Evolutionary conservation across 2,329 filamentous ascomycete species (phyloP).

Genomic region (Aspergillus luchuensis): DNA sequence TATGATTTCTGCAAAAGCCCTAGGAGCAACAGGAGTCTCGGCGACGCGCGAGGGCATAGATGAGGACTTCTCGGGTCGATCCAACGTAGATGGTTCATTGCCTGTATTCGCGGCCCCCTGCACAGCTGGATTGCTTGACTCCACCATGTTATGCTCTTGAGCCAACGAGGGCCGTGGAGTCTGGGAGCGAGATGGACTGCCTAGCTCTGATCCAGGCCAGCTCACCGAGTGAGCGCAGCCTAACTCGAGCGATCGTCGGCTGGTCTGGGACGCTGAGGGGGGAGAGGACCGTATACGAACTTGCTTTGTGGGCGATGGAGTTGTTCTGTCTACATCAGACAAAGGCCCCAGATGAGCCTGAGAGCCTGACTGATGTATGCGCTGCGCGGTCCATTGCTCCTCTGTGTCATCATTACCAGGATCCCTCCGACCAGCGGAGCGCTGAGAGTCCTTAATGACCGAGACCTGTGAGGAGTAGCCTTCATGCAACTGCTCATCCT

Average conservation of each 20-base stretch:
- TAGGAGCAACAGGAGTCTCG: conserved; percentile 41
- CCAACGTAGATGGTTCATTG: conserved; percentile 14
- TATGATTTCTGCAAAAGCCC: conserved; percentile 28
- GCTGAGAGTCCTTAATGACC: conserved; percentile 42
- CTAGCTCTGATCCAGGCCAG: conserved; percentile 13
- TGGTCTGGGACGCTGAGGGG: conserved; percentile 23
- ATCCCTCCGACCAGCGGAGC: conserved; percentile 27
- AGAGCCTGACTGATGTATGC: background rate
- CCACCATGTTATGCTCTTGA: conserved; percentile 10
- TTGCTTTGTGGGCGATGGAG: conserved; percentile 21
- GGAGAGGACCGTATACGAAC: conserved; percentile 27
- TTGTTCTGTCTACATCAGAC: conserved; percentile 15
- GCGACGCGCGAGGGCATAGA: conserved; percentile 44
- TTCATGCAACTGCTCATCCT: conserved; percentile 13
- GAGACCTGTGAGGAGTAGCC: conserved; percentile 34
- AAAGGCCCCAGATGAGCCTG: conserved; percentile 14
- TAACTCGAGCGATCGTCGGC: conserved; percentile 10
- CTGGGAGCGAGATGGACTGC: conserved; percentile 12
- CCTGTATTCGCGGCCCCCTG: conserved; percentile 10
- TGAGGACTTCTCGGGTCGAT: conserved; percentile 33
- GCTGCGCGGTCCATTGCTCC: conserved; percentile 9
- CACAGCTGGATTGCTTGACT: conserved; percentile 21
- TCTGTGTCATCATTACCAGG: conserved; percentile 3
- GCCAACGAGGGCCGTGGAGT: conserved; percentile 11
- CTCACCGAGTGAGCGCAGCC: conserved; percentile 5